Evolutionary conservation across 805 yeast species (phyloP).

Genomic region (Candida saitoana): DNA sequence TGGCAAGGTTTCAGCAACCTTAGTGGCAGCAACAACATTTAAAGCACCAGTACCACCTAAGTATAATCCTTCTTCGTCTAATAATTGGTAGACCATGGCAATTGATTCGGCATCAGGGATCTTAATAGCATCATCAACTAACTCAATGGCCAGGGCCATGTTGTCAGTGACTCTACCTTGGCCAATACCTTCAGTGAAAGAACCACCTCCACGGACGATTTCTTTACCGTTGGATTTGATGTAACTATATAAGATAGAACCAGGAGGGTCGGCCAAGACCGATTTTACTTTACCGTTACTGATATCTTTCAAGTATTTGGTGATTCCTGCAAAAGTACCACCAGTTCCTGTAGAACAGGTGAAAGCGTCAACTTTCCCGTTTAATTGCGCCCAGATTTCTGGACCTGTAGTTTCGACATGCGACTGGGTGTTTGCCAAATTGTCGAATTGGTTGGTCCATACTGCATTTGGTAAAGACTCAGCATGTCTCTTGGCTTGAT

Average conservation of each 20-base stretch:
- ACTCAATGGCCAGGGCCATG: slow-evolving; percentile 63
- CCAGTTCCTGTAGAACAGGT: slow-evolving; percentile 93
- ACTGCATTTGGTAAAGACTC: slow-evolving; percentile 72
- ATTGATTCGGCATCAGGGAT: slow-evolving; percentile 79
- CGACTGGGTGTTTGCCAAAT: slow-evolving; percentile 81
- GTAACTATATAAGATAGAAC: slow-evolving; percentile 77
- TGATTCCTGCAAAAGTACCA: slow-evolving; percentile 84
- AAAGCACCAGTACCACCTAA: slow-evolving; percentile 89
- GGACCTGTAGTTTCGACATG: slow-evolving; percentile 91
- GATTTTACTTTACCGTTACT: slow-evolving; percentile 59
- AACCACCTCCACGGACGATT: slow-evolving; percentile 70
- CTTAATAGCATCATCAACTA: slow-evolving; percentile 75
- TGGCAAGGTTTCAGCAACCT: slow-evolving; percentile 71
- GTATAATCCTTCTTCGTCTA: slow-evolving; percentile 87
- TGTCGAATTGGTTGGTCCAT: slow-evolving; percentile 92
- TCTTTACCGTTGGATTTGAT: slow-evolving; percentile 66
- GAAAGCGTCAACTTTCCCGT: slow-evolving; percentile 77
- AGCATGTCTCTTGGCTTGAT: slow-evolving; percentile 83
- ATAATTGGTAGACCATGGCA: slow-evolving; percentile 73
- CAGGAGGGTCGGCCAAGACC: slow-evolving; percentile 90
- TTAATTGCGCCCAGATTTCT: slow-evolving; percentile 81
- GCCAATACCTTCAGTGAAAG: slow-evolving; percentile 95
- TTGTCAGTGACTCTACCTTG: slow-evolving; percentile 91
- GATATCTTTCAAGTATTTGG: slow-evolving; percentile 70
- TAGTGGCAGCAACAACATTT: slow-evolving; percentile 84